These are phyloP conservation scores for Sarocladium strictum DNA, from an alignment of 2,329 filamentous ascomycete species.

Conservation along the genomic window DNA sequence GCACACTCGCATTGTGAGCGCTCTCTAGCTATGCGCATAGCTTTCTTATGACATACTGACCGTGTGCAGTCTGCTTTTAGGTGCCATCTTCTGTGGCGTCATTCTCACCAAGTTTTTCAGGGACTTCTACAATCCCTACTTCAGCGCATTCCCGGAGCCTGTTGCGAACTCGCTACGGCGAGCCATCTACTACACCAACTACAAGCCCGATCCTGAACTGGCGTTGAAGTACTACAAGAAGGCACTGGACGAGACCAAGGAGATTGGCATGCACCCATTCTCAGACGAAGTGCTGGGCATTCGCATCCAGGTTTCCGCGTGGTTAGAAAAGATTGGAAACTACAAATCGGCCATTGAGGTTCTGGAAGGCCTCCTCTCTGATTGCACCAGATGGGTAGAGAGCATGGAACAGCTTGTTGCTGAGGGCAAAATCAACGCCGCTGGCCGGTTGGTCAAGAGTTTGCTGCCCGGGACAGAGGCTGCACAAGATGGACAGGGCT, in stretches of 20 bases:
- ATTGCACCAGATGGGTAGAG: slow-evolving; percentile 57
- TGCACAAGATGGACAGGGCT: neutral
- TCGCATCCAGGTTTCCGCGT: slow-evolving; percentile 71
- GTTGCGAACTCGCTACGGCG: slow-evolving; percentile 74
- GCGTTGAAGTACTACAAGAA: slow-evolving; percentile 80
- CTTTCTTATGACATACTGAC: slow-evolving; percentile 9
- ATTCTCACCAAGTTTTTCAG: slow-evolving; percentile 40
- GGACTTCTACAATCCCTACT: slow-evolving; percentile 50
- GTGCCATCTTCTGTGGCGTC: slow-evolving; percentile 23
- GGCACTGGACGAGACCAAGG: slow-evolving; percentile 67
- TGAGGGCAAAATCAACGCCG: slow-evolving; percentile 39
- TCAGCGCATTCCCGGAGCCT: slow-evolving; percentile 57
- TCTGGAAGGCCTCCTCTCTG: slow-evolving; percentile 66
- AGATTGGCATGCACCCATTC: slow-evolving; percentile 76
- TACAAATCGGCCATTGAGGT: slow-evolving; percentile 68
- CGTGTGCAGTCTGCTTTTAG: slow-evolving; percentile 22
- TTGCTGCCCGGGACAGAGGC: neutral
- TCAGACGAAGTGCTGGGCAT: slow-evolving; percentile 88
- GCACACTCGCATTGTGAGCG: slow-evolving; percentile 26
- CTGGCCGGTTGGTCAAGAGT: slow-evolving; percentile 23
- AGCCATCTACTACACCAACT: slow-evolving; percentile 82
- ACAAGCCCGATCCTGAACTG: slow-evolving; percentile 64
- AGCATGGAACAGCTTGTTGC: slow-evolving; percentile 44
- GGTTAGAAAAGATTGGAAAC: slow-evolving; percentile 73
- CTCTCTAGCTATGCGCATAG: neutral